These are phyloP conservation scores for Letharia columbiana DNA, from an alignment of 495 filamentous ascomycete species.

Conservation along the genomic window DNA sequence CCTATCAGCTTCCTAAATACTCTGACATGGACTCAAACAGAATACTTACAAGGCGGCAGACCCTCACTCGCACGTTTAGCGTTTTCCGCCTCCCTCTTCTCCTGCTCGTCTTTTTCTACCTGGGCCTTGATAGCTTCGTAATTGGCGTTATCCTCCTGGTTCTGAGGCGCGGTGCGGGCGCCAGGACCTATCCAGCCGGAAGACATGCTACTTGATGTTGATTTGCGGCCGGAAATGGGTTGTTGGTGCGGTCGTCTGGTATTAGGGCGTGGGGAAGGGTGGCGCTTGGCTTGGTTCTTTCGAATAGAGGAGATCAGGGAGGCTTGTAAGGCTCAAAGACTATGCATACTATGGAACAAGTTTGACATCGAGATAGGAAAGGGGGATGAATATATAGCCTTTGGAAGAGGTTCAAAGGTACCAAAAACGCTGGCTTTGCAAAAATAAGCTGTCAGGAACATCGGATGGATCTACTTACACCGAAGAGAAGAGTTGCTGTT, in stretches of 20 bases:
- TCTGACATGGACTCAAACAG: background rate
- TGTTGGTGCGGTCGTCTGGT: background rate
- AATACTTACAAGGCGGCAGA: constrained; percentile 13
- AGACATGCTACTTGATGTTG: constrained; percentile 11
- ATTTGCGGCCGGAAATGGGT: background rate
- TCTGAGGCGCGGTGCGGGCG: constrained; percentile 16
- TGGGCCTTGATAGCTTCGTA: constrained; percentile 33
- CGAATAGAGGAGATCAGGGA: background rate
- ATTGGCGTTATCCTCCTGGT: constrained; percentile 33
- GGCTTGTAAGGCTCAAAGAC: background rate
- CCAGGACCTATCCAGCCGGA: constrained; percentile 16
- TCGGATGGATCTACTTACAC: background rate
- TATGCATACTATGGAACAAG: background rate
- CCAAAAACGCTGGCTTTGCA: background rate
- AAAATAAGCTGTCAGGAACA: background rate
- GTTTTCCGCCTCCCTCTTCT: constrained; percentile 23
- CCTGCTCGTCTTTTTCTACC: constrained; percentile 38
- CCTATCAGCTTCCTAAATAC: background rate
- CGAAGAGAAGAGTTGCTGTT: background rate
- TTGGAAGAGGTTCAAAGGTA: background rate
- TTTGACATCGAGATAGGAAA: background rate
- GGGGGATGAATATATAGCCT: background rate
- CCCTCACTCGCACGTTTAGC: constrained; percentile 15
- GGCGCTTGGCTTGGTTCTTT: constrained; percentile 1
- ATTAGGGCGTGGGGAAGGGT: background rate